phyloP scores from a whole-genome alignment of 2,329 filamentous ascomycete species.

The Xylariaceae sp. region DNA sequence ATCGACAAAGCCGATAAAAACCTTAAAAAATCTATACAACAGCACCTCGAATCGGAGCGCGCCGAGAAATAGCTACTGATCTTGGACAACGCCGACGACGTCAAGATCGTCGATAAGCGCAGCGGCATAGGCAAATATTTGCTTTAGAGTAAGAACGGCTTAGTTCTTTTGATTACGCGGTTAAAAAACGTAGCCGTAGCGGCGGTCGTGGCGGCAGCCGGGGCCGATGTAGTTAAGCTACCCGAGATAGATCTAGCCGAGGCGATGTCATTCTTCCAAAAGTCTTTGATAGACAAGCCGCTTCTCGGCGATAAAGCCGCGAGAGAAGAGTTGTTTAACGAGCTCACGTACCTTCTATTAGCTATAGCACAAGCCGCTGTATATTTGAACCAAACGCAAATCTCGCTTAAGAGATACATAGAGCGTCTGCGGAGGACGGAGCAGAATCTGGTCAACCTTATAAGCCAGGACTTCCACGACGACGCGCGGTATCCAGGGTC shows the following conservation, averaged over 20 bases:
- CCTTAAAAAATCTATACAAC: constrained; percentile 10
- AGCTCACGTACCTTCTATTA: constrained; percentile 38
- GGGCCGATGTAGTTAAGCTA: constrained; percentile 27
- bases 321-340: constrained; percentile 23
- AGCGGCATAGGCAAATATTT: constrained; percentile 29
- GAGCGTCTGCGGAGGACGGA: constrained; percentile 29
- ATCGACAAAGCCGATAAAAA: constrained; percentile 2
- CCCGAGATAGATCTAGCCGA: constrained; percentile 27
- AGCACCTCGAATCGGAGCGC: constrained; percentile 25
- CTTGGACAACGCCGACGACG: constrained; percentile 41
- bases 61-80: constrained; percentile 37
- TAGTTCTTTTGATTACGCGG: constrained; percentile 37
- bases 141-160: constrained; percentile 31
- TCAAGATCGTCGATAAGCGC: constrained; percentile 14
- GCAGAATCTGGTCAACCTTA: constrained; percentile 28
- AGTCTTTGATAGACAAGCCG: constrained; percentile 33
- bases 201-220: constrained; percentile 25
- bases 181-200: too few species aligned
- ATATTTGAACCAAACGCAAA: constrained; percentile 36
- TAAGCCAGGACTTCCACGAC: constrained; percentile 35
- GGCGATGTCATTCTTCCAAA: constrained; percentile 26
- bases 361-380: constrained; percentile 40
- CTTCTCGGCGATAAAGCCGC: constrained; percentile 5
- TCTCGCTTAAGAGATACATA: constrained; percentile 32
- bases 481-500: constrained; percentile 28